Evolutionary conservation across 148 eudicot genomes (phyloP), one percentile per base, ranked within the genome.

Genomic region (Spergularia bocconei): DNA sequence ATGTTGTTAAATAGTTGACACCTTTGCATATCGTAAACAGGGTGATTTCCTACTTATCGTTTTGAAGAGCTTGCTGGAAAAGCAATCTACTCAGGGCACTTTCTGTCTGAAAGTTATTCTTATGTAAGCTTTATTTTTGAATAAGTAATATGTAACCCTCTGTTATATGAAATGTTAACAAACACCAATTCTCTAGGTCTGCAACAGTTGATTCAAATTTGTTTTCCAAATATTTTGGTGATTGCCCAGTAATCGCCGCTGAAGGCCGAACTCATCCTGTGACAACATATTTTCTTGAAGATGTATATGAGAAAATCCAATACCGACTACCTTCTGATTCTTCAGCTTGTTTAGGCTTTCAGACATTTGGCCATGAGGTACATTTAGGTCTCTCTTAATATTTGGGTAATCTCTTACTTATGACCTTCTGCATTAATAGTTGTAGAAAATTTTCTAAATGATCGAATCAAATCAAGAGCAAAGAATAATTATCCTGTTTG

Each of bases 261-360:
- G 87, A 90, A 90, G 97, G 98, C 59, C 91, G 97, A 66, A 95
- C 98, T 75, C 97, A 92, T 86, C 96, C 98, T 62, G 97, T 95
- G 67, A 85, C 98, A 82, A 81, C 92, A 50, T 75, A 78, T 78
- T 95, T 86, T 86, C 89, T 95, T 67, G 96, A 95, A 89, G 98
- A 95, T 82, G 82, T 95, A 73, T 84, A 92, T 72, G 97, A 95
- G 79, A 86, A 58, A 48, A 83, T 85, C 70, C 73, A 86, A 81
- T 95, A 95, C 72, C 90, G 84, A 61, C 93, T 95, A 78, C 87
- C 88, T 44, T 90, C 96, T 33, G 98, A 95, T 89, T 92, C 98
- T 79, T 96, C 93, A 48, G 93, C 90, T 20, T 85, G 82, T 78
- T 81, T 95, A 63, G 84, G 89, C 67, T 85, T 79, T 83, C 86